A percentile compares a stretch with the other conserved stretches of the same genome.
These are phyloP conservation scores for Pseudognaphalium luteoalbum DNA, from an alignment of 129 eudicot genomes.

Conservation along the genomic window DNA sequence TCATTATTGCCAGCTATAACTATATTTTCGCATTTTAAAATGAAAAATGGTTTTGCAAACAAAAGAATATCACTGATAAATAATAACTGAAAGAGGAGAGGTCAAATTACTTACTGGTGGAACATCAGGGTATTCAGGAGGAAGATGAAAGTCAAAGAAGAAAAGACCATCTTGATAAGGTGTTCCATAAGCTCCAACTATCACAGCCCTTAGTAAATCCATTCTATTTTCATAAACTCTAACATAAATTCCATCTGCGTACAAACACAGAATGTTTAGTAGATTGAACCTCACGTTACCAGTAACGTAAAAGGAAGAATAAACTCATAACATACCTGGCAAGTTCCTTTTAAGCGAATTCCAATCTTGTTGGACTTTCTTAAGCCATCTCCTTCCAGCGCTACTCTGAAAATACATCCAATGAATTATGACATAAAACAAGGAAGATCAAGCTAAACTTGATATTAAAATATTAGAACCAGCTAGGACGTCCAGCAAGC, in stretches of 20 bases:
- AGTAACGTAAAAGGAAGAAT: neutral
- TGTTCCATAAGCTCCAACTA: conserved; percentile 98
- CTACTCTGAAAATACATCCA: conserved; percentile 45
- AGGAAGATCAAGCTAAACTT: neutral
- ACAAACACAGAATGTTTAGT: conserved; percentile 15
- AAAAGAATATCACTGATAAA: neutral
- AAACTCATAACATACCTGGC: conserved; percentile 57
- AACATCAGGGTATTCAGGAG: conserved; percentile 93
- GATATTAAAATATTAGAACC: neutral
- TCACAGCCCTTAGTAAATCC: conserved; percentile 94
- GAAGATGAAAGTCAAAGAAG: conserved; percentile 97
- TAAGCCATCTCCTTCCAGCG: conserved; percentile 89
- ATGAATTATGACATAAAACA: neutral
- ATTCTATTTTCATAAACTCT: conserved; percentile 94
- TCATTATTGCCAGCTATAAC: neutral
- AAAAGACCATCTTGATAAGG: conserved; percentile 98
- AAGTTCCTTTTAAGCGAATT: conserved; percentile 85
- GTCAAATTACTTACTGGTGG: conserved; percentile 67
- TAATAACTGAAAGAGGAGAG: conserved; percentile 1
- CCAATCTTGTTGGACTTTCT: conserved; percentile 97
- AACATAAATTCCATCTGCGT: conserved; percentile 84
- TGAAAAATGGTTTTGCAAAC: neutral
- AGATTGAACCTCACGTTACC: conserved; percentile 3
- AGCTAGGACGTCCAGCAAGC: neutral
- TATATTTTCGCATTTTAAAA: neutral